These are phyloP conservation scores for Crepidotus variabilis DNA, from an alignment of 768 basidiomycete species.

Conservation along the genomic window DNA sequence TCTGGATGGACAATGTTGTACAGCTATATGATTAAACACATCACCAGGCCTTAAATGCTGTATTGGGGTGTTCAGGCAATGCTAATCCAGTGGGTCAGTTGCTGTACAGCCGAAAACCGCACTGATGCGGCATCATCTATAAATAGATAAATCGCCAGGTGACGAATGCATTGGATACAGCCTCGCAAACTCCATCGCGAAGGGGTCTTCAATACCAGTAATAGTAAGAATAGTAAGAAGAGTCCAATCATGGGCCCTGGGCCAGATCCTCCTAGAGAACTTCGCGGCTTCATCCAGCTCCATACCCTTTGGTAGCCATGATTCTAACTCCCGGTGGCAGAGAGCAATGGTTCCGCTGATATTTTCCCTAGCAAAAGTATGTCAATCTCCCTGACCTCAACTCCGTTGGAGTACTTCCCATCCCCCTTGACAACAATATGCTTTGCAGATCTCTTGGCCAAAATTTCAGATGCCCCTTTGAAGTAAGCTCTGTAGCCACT, in stretches of 20 bases:
- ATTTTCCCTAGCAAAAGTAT: constrained; percentile 70
- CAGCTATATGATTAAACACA: too few species aligned
- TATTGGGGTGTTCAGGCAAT: too few species aligned
- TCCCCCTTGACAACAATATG: constrained; percentile 67
- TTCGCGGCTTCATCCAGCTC: constrained; percentile 42
- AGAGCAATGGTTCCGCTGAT: constrained; percentile 90
- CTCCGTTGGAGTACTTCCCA: constrained; percentile 20
- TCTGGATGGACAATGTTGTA: too few species aligned
- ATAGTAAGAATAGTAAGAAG: constrained; percentile 91
- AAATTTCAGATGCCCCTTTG: constrained; percentile 94
- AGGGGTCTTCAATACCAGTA: constrained; percentile 94
- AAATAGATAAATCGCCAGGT: too few species aligned
- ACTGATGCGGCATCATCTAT: too few species aligned
- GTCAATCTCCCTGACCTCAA: constrained; percentile 64
- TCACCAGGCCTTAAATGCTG: too few species aligned
- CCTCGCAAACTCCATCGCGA: constrained; percentile 83
- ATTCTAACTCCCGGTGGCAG: constrained; percentile 84
- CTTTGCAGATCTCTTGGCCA: constrained; percentile 68
- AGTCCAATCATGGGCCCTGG: constrained; percentile 66
- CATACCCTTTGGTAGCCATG: constrained; percentile 73
- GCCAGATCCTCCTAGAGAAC: constrained; percentile 69
- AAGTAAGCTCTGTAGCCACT: constrained; percentile 67
- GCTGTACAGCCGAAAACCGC: too few species aligned
- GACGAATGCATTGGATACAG: constrained; percentile 86
- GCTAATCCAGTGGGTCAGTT: too few species aligned